Conservation (phyloP, 352 stramenopile genomes). For the Pythium pyrilobum region DNA sequence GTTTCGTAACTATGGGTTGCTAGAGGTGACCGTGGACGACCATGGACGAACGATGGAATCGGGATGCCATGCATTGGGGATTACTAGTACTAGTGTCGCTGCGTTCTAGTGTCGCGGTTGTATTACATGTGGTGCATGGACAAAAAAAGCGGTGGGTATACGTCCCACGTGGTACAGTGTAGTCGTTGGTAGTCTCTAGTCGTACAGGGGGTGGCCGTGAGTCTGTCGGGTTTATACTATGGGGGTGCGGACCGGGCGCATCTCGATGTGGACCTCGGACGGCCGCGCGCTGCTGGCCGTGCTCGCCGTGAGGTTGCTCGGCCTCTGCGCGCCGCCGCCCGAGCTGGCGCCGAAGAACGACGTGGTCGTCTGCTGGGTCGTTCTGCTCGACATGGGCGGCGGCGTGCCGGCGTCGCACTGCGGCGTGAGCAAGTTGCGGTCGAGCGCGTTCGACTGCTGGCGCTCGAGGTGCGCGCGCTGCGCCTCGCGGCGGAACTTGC, state of each 20-base stretch:
- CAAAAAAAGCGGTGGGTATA: no score
- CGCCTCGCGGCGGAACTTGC: conserved; percentile 40
- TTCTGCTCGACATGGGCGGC: background rate
- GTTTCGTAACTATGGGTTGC: background rate
- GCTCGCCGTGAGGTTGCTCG: conserved; percentile 7
- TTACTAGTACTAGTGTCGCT: no score
- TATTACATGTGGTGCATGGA: background rate
- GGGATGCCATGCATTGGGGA: background rate
- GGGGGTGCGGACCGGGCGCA: background rate
- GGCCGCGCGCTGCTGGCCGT: conserved; percentile 5
- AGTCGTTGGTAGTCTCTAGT: no score
- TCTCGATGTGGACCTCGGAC: conserved; percentile 17
- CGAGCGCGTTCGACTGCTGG: conserved; percentile 35
- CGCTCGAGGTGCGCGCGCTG: conserved; percentile 28
- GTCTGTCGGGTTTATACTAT: background rate
- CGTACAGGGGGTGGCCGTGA: no score
- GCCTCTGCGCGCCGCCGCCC: background rate
- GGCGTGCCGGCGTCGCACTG: conserved; percentile 17
- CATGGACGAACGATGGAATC: background rate
- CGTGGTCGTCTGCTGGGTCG: background rate
- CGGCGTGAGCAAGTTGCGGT: conserved; percentile 38
- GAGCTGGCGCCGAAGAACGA: background rate
- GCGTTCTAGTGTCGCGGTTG: background rate
- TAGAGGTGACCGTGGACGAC: background rate
- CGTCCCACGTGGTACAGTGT: background rate